Evolutionary conservation across 2,329 filamentous ascomycete genomes (phyloP), one percentile per base, ranked within the genome.

Genomic region (Fusarium drepaniforme): DNA sequence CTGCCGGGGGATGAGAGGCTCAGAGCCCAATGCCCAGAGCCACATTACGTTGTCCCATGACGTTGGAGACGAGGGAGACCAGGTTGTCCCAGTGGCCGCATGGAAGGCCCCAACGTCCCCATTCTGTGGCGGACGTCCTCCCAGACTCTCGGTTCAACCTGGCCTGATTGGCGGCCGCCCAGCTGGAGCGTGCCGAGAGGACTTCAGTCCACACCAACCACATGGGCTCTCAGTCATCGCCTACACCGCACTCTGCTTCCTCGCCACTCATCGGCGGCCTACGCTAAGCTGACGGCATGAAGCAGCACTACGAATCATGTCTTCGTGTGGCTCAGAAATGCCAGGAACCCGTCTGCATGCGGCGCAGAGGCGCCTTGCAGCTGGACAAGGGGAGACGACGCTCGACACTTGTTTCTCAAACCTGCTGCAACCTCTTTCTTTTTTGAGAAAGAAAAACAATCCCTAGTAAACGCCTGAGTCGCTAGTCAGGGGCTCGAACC

Each of bases 141-240:
- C 77, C 76, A 66, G 75, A 66, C 65, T 71, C 53, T 70, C 61
- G 79, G 78, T 77, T 77, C 70, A 59, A 60, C 56, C 28, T 44
- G 78, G 79, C 57, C 77, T 78, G 76, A 80, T 80, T 79, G 79
- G 78, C 68, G 78, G 76, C 68, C 78, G 75, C 69, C 33, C 59
- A 49, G 70, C 67, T 66, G 69, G 75, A 68, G 62, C 56, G 63
- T 67, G 40, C 64, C 65, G 63, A 72, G 68, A 75, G 65, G 59
- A 60, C 68, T 61, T 66, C 66, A 73, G 73, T 65, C 63, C 58
- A 67, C 67, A 70, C 75, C 49, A 71, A 69, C 68, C 71, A 70
- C 68, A 71, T 62, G 64, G 51, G 37, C 66, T 72, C 25, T 68
- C 62, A 46, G 25, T 70, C 68, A 67, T 75, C 33, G 70, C 67